Evolutionary conservation across 139 green algal species (phyloP), one percentile per base, ranked within the genome.

Genomic region (Microglena sp.): DNA sequence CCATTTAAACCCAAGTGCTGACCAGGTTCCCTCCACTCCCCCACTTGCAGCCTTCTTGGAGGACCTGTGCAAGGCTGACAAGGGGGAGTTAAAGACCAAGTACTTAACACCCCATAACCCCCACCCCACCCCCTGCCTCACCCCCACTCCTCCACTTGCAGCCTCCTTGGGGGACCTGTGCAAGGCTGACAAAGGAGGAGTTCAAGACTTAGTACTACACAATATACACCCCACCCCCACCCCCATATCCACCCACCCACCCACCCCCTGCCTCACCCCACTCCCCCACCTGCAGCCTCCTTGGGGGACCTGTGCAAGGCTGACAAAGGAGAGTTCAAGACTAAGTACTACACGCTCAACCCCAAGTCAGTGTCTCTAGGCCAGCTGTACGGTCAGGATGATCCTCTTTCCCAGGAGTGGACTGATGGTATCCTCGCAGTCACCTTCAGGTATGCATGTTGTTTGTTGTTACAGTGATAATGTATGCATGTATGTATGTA

Each of bases 311-410:
- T 79, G 34, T 29, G 40, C 35, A 43, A 31, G 36, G 8, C 50
- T 45, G 33, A 53, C 34, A 26, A 6, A 35, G 68, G 54, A 11
- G 71, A 78, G 71, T 55, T 83, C 44, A 72, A 71, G 55, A 75
- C 87, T 34, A 79, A 87, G 64, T 76, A 61, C 32, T 66, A 32
- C 2, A 70, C 70, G 4, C 79, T 89, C 62, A 92, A 90, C 66
- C 86, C 86, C 36, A 92, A 92, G 77, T 66, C 73, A 5, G 76
- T 92, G 33, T 87, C 83, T 8, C 84, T 90, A 78, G 86, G 84
- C 0, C 82, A 92, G 68, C 76, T 92, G 63, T 92, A 90, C 67
- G 71, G 71, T 11, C 58, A 72, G 36, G 71, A 77, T 30, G 71
- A 77, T 55, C 71, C 71, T 0, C 36, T 77, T 5, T 70, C 60